A percentile compares a stretch with the other conserved stretches of the same genome.
phyloP scores from a whole-genome alignment of 495 filamentous ascomycete species.

The Aspergillus nanangensis region DNA sequence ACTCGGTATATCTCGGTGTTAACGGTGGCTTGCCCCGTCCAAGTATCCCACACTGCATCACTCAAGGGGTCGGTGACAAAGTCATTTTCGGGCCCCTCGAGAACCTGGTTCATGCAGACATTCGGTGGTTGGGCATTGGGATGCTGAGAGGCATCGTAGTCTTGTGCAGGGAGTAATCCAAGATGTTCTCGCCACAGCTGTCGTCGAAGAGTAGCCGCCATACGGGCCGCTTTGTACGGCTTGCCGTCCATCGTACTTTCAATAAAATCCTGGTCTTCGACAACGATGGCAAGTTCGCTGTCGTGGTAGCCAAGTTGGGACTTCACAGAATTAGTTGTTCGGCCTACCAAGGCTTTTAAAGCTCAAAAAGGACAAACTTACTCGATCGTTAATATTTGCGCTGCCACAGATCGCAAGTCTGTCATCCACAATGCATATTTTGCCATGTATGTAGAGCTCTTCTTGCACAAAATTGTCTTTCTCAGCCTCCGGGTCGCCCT shows the following conservation, averaged over 20 bases:
- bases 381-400: conserved; percentile 88
- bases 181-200: conserved; percentile 93
- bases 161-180: conserved; percentile 72
- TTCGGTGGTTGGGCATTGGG: conserved; percentile 80
- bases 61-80: conserved; percentile 79
- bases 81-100: conserved; percentile 61
- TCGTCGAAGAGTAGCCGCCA: conserved; percentile 76
- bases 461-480: conserved; percentile 88
- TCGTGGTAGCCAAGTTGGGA: conserved; percentile 89
- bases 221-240: conserved; percentile 66
- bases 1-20: conserved; percentile 85
- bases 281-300: conserved; percentile 86
- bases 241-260: conserved; percentile 73
- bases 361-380: conserved; percentile 24
- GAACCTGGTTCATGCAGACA: conserved; percentile 63
- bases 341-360: background rate
- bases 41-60: conserved; percentile 79
- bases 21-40: conserved; percentile 68
- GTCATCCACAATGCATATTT: conserved; percentile 84
- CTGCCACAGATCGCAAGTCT: conserved; percentile 77
- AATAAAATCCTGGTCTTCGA: conserved; percentile 78
- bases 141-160: conserved; percentile 63
- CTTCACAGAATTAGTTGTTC: conserved; percentile 19
- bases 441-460: conserved; percentile 90
- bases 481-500: conserved; percentile 66